A percentile compares a stretch with the other conserved stretches of the same genome.
These are phyloP conservation scores for Petunia hybrid DNA, from an alignment of 305 asterid species.

Conservation along the genomic window DNA sequence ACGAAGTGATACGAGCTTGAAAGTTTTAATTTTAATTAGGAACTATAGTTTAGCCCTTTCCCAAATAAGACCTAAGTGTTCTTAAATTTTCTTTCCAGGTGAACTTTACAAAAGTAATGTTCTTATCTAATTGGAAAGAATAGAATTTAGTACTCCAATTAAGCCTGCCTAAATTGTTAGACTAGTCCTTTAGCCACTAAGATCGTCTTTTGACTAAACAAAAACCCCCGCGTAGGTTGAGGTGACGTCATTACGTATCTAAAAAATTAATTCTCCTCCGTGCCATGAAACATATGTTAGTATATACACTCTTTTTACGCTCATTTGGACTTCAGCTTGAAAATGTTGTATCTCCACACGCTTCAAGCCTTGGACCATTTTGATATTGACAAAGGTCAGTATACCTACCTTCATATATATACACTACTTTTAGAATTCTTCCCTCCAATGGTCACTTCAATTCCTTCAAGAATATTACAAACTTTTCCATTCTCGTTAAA, in stretches of 20 bases:
- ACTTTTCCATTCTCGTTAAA: not conserved
- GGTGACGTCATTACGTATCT: conserved; percentile 21
- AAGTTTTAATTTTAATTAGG: too few relatives aligned
- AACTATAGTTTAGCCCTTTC: too few relatives aligned
- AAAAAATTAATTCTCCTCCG: not conserved
- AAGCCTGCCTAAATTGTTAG: too few relatives aligned
- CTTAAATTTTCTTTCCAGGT: too few relatives aligned
- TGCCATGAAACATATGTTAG: not conserved
- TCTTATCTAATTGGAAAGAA: too few relatives aligned
- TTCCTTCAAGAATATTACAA: not conserved
- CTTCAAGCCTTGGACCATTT: not conserved
- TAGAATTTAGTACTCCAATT: too few relatives aligned
- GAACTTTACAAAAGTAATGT: too few relatives aligned
- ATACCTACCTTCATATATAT: not conserved
- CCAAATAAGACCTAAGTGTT: too few relatives aligned
- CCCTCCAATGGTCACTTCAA: conserved; percentile 20
- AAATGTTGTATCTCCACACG: conserved; percentile 31
- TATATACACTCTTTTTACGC: conserved; percentile 38
- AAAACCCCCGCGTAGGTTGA: not conserved
- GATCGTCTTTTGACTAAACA: not conserved
- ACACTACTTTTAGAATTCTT: not conserved
- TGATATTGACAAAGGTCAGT: conserved; percentile 15
- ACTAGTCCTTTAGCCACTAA: too few relatives aligned
- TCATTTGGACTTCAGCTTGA: conserved; percentile 32
- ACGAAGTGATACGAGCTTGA: too few relatives aligned